Evolutionary conservation across 495 filamentous ascomycete species (phyloP), one percentile per base, ranked within the genome.

Genomic region (Aspergillus conjunctus): DNA sequence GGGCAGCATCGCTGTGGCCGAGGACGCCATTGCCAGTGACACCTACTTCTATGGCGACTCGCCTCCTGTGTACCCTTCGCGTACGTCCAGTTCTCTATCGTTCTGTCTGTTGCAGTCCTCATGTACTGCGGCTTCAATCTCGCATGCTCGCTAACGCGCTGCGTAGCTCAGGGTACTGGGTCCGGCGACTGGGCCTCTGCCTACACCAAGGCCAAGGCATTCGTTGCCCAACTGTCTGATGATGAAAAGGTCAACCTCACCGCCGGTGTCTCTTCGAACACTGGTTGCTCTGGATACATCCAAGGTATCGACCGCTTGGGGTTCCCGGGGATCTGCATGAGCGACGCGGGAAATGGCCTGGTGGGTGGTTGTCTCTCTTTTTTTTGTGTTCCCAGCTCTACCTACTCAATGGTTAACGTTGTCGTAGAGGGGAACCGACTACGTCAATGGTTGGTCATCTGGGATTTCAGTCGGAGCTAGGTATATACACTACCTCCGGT

Each of bases 271-370:
- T 87, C 90, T 17, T 86, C 88, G 7, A 72, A 73, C 12, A 64
- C 68, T 32, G 92, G 90, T 5, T 88, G 85, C 61, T 78, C 80
- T 11, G 85, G 86, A 15, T 77, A 79, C 61, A 85, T 79, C 7
- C 71, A 68, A 14, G 67, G 75, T 2, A 73, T 88, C 26, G 75
- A 78, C 0, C 75, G 85, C 7, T 69, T 90, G 4, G 69, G 65
- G 1, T 89, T 86, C 62, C 77, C 83, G 0, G 88, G 88, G 2
- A 68, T 89, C 33, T 89, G 87, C 61, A 75, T 91, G 0, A 72
- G 70, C 10, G 87, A 91, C 66, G 87, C 85, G 2, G 85, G 83
- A 1, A 83, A 88, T 65, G 87, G 86, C 7, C 65, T 88, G 37
- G 70, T 72, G 49, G 14, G 66, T 63, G n/a, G n/a, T n/a, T n/a